These are phyloP conservation scores for Penicillium parvum DNA, from an alignment of 495 filamentous ascomycete genomes.

Conservation along the genomic window DNA sequence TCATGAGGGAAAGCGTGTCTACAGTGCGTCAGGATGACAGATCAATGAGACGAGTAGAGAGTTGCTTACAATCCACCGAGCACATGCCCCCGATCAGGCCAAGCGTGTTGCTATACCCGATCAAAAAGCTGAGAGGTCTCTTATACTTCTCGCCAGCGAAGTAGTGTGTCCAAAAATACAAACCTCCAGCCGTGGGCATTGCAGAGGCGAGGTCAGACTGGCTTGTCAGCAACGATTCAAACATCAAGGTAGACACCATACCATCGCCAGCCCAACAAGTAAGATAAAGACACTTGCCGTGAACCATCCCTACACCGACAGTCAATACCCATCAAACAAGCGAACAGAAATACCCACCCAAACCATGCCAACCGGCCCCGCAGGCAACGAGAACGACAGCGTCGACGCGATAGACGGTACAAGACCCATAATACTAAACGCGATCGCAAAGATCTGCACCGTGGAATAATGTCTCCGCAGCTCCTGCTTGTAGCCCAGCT, in stretches of 20 bases:
- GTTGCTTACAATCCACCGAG: slow-evolving; percentile 49
- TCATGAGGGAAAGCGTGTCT: slow-evolving; percentile 50
- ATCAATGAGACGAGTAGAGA: background rate
- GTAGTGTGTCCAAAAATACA: slow-evolving; percentile 72
- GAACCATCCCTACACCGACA: slow-evolving; percentile 50
- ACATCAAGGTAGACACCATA: slow-evolving; percentile 11
- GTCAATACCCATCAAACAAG: background rate
- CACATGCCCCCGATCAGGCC: slow-evolving; percentile 61
- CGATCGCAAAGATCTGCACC: slow-evolving; percentile 64
- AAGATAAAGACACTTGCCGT: slow-evolving; percentile 61
- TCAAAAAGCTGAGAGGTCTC: slow-evolving; percentile 60
- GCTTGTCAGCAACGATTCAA: background rate
- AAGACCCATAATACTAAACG: slow-evolving; percentile 68
- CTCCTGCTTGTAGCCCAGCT: slow-evolving; percentile 67
- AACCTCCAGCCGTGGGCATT: slow-evolving; percentile 64
- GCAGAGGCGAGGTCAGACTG: slow-evolving; percentile 62
- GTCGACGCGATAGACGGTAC: slow-evolving; percentile 65
- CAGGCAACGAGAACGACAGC: slow-evolving; percentile 59
- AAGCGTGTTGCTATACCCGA: slow-evolving; percentile 69
- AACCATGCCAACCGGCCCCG: slow-evolving; percentile 65
- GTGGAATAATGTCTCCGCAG: slow-evolving; percentile 60
- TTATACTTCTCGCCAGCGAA: slow-evolving; percentile 55
- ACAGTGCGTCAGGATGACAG: background rate
- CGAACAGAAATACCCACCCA: slow-evolving; percentile 40
- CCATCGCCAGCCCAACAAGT: slow-evolving; percentile 62